These are phyloP conservation scores for Diaporthe sp. DNA, from an alignment of 2,329 filamentous ascomycete genomes.

Conservation along the genomic window DNA sequence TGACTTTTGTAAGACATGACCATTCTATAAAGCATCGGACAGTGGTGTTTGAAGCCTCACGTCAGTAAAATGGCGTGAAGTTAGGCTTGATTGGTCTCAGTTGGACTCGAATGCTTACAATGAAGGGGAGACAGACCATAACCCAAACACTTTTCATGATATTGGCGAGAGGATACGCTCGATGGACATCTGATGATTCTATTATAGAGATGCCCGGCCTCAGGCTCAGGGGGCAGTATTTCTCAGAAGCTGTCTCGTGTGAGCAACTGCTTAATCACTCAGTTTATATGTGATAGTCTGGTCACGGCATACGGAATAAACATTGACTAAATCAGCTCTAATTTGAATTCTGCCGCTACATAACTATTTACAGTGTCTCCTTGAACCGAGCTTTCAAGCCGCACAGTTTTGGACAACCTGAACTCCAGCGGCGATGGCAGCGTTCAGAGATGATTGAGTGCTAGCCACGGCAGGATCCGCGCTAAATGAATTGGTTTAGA, in stretches of 20 bases:
- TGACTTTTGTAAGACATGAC: background rate
- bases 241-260: too few species aligned
- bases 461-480: slow-evolving; percentile 25
- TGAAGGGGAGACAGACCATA: too few species aligned
- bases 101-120: too few species aligned
- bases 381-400: background rate
- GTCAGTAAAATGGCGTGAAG: background rate
- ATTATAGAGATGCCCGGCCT: too few species aligned
- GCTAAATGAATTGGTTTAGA: background rate
- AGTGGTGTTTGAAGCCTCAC: background rate
- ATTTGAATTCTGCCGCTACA: background rate
- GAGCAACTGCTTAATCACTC: too few species aligned
- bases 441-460: slow-evolving; percentile 3
- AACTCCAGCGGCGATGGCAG: slow-evolving; percentile 7
- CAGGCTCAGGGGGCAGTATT: background rate
- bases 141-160: too few species aligned
- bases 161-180: too few species aligned
- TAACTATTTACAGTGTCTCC: background rate
- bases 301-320: too few species aligned
- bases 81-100: too few species aligned
- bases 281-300: background rate
- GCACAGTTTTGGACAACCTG: slow-evolving; percentile 15
- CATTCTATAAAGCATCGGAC: background rate
- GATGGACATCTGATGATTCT: background rate
- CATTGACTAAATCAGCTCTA: background rate